phyloP scores from a whole-genome alignment of 108 stramenopile species.

The Nitzschia inconspicua region DNA sequence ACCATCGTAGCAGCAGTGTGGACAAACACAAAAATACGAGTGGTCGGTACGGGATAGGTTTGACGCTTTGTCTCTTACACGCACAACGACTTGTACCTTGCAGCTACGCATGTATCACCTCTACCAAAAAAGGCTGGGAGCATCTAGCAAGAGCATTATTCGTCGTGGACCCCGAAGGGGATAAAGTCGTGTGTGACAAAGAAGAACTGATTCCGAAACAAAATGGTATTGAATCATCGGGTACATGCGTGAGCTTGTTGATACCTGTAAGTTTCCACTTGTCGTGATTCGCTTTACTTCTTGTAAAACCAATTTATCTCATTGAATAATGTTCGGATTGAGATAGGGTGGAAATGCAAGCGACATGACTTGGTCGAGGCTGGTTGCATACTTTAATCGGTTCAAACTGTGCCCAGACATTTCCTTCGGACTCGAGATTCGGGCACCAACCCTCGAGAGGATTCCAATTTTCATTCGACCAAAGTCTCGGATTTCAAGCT shows the following conservation, averaged over 20 bases:
- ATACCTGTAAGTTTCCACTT: constrained; percentile 63
- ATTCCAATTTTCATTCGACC: constrained; percentile 63
- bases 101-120: constrained; percentile 61
- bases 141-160: constrained; percentile 47
- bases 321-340: too few relatives aligned
- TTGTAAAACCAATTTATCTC: background rate
- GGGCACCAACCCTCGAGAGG: constrained; percentile 61
- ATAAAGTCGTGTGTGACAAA: constrained; percentile 31
- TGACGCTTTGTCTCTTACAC: constrained; percentile 78
- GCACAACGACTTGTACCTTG: constrained; percentile 78
- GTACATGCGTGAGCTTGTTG: constrained; percentile 71
- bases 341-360: constrained; percentile 62
- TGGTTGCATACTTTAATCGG: constrained; percentile 74
- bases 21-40: constrained; percentile 24
- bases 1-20: background rate
- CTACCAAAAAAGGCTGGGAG: constrained; percentile 37
- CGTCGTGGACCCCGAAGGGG: constrained; percentile 63
- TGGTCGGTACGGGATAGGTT: constrained; percentile 63
- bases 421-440: constrained; percentile 69
- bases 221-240: constrained; percentile 36
- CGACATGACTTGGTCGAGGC: constrained; percentile 63
- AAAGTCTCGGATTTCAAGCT: too few relatives aligned
- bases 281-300: background rate
- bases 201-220: constrained; percentile 40
- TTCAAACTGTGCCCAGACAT: constrained; percentile 67